These are phyloP conservation scores for Globisporangium radiosum DNA, from an alignment of 352 stramenopile genomes.

Conservation along the genomic window DNA sequence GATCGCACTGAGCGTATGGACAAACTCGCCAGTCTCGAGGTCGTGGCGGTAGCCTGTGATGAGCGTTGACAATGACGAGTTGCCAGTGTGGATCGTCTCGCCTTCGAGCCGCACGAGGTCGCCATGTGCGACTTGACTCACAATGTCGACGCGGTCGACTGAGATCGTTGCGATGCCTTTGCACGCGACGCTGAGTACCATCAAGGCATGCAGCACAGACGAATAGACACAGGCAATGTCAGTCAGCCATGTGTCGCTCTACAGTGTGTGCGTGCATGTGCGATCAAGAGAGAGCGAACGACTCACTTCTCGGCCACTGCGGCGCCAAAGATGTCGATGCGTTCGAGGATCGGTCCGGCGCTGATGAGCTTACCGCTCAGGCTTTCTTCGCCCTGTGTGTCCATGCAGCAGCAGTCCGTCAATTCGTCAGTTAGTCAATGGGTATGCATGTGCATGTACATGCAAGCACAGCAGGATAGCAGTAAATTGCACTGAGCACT, in stretches of 20 bases:
- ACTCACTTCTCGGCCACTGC: conserved; percentile 57
- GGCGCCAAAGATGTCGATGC: conserved; percentile 56
- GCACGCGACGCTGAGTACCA: conserved; percentile 28
- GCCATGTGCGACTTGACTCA: conserved; percentile 53
- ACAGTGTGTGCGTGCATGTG: too few species aligned
- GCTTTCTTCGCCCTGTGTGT: conserved; percentile 39
- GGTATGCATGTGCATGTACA: not conserved
- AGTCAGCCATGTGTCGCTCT: not conserved
- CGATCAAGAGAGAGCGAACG: too few species aligned
- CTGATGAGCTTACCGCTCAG: conserved; percentile 44
- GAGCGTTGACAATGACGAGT: conserved; percentile 49
- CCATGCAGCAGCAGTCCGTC: not conserved
- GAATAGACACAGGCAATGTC: not conserved
- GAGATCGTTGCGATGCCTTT: conserved; percentile 61
- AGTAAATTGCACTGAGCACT: not conserved
- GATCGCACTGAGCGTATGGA: conserved; percentile 62
- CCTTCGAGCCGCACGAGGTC: conserved; percentile 61
- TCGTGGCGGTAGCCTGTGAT: conserved; percentile 66
- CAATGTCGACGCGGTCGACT: conserved; percentile 61
- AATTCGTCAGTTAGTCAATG: not conserved
- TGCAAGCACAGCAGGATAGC: not conserved
- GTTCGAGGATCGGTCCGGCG: conserved; percentile 39
- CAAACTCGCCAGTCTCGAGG: conserved; percentile 53
- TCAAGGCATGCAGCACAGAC: not conserved
- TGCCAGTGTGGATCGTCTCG: conserved; percentile 54